Percentiles rank a stretch among this genome's conserved stretches.
These are phyloP conservation scores for Phylloporus scabripes DNA, from an alignment of 768 basidiomycete genomes.

Conservation along the genomic window DNA sequence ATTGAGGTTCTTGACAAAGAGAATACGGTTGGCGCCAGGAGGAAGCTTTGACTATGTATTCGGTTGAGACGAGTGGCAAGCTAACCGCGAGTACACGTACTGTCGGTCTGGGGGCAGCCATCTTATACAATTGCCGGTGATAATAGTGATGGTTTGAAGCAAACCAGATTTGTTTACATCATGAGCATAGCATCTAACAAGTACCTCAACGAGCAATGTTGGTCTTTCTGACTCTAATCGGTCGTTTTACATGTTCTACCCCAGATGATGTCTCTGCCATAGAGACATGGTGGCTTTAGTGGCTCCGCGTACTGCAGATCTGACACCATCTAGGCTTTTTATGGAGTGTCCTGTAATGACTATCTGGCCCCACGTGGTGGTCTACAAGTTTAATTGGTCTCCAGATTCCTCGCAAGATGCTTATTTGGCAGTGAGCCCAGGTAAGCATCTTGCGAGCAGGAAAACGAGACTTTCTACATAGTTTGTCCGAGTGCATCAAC, in stretches of 20 bases:
- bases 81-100: slow-evolving; percentile 31
- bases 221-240: background rate
- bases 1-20: slow-evolving; percentile 91
- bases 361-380: too few relatives aligned
- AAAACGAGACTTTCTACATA: background rate
- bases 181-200: background rate
- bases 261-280: too few relatives aligned
- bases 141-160: slow-evolving; percentile 6
- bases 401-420: too few relatives aligned
- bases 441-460: too few relatives aligned
- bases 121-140: slow-evolving; percentile 21
- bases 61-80: slow-evolving; percentile 1
- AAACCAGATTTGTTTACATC: slow-evolving; percentile 18
- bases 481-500: background rate
- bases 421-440: background rate
- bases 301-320: too few relatives aligned
- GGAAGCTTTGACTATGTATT: slow-evolving; percentile 70
- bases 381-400: too few relatives aligned
- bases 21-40: slow-evolving; percentile 84
- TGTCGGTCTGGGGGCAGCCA: slow-evolving; percentile 68
- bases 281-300: background rate
- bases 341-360: too few relatives aligned
- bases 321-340: too few relatives aligned
- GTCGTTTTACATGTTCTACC: background rate
- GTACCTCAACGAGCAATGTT: background rate